phyloP scores from a whole-genome alignment of 306 rosid species.

The Geum urbanum region DNA sequence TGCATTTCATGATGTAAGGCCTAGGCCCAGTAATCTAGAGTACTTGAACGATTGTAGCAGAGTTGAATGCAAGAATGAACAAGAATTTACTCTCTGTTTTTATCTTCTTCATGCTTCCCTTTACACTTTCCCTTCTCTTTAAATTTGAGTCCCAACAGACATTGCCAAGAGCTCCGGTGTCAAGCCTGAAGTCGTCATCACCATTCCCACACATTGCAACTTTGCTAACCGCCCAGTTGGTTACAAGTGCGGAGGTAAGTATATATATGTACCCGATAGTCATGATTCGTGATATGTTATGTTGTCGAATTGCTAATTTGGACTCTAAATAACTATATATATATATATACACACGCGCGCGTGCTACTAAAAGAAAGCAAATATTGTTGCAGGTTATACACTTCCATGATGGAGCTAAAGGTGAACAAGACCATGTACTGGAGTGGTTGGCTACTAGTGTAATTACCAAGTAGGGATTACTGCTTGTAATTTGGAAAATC shows the following conservation, averaged over 20 bases:
- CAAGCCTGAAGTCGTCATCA: constrained; percentile 39
- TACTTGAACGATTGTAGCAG: too few species aligned
- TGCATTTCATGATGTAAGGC: too few species aligned
- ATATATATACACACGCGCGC: too few species aligned
- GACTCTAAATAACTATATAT: not conserved
- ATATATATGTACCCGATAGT: not conserved
- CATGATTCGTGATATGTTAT: not conserved
- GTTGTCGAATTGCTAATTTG: not conserved
- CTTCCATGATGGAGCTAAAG: constrained; percentile 37
- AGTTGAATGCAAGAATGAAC: too few species aligned
- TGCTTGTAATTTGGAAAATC: constrained; percentile 31
- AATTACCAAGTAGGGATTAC: constrained; percentile 14
- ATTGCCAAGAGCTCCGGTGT: constrained; percentile 45
- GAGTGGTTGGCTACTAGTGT: constrained; percentile 17
- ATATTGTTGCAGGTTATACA: constrained; percentile 50
- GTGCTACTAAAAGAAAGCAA: not conserved
- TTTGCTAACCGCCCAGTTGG: constrained; percentile 56
- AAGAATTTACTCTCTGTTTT: too few species aligned
- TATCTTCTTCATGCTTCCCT: too few species aligned
- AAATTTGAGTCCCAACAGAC: too few species aligned
- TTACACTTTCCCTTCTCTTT: too few species aligned
- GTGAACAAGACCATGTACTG: constrained; percentile 16
- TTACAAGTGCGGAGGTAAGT: constrained; percentile 63
- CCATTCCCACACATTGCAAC: constrained; percentile 72
- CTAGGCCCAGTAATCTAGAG: too few species aligned